Evolutionary conservation across 2,329 filamentous ascomycete species (phyloP).

Genomic region (Plenodomus tracheiphilus): DNA sequence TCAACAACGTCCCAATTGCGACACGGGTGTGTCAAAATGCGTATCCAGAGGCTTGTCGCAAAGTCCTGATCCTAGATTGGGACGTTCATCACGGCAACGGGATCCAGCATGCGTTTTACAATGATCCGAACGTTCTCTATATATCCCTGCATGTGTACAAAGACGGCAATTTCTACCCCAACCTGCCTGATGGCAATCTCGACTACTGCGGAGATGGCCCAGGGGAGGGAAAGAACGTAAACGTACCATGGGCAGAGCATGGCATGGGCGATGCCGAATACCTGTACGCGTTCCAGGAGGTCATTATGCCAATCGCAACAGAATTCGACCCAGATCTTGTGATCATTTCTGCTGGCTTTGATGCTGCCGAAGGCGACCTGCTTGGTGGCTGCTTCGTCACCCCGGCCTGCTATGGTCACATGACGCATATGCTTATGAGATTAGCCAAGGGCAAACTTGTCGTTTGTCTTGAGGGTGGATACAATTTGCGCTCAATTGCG

Average conservation of each 20-base stretch:
- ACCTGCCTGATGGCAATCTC: conserved; percentile 61
- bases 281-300: conserved; percentile 91
- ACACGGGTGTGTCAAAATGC: conserved; percentile 83
- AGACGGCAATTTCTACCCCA: conserved; percentile 83
- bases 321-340: conserved; percentile 95
- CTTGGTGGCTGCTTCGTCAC: conserved; percentile 92
- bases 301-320: conserved; percentile 92
- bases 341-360: conserved; percentile 93
- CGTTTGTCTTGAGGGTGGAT: conserved; percentile 93
- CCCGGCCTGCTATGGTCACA: conserved; percentile 90
- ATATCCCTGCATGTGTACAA: conserved; percentile 91
- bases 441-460: conserved; percentile 86
- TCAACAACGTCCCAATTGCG: conserved; percentile 96
- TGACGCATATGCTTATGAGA: conserved; percentile 99
- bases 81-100: conserved; percentile 83
- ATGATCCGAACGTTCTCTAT: conserved; percentile 92
- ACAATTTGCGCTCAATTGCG: conserved; percentile 91
- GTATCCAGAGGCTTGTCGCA: conserved; percentile 79
- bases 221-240: conserved; percentile 67
- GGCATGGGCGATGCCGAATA: conserved; percentile 97
- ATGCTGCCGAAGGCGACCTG: conserved; percentile 91
- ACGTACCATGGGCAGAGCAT: conserved; percentile 68
- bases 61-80: conserved; percentile 92
- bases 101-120: conserved; percentile 93
- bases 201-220: conserved; percentile 61